Conservation (phyloP, 1,284 basidiomycete genomes). For the Wolfiporia cocos region DNA sequence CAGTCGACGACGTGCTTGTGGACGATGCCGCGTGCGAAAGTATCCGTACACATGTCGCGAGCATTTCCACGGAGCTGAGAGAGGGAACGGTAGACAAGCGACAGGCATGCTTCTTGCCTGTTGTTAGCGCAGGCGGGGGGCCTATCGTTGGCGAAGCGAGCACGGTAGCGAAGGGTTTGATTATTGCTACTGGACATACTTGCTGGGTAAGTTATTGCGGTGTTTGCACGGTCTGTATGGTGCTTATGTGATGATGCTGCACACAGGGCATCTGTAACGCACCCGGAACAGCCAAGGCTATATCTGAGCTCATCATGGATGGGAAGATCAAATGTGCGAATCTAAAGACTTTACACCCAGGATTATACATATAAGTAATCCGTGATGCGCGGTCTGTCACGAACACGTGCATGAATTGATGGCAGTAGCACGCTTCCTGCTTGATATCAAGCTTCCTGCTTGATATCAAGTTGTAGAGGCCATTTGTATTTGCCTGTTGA, state of each 20-base stretch:
- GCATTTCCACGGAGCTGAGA: constrained; percentile 50
- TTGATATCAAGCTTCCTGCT: no score
- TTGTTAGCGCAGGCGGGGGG: constrained; percentile 41
- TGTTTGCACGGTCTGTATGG: background rate
- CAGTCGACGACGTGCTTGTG: constrained; percentile 56
- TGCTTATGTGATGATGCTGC: constrained; percentile 1
- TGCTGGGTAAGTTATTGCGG: constrained; percentile 31
- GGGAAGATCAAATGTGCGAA: constrained; percentile 47
- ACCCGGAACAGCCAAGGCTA: constrained; percentile 56
- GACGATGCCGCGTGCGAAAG: constrained; percentile 48
- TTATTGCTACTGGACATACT: constrained; percentile 64
- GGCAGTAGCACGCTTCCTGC: no score
- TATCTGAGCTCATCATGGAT: constrained; percentile 54
- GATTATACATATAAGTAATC: constrained; percentile 12
- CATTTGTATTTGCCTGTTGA: no score
- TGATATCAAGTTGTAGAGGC: no score
- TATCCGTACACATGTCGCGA: constrained; percentile 45
- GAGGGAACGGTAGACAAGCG: constrained; percentile 41
- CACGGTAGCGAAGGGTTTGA: constrained; percentile 43
- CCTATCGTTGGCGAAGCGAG: constrained; percentile 57
- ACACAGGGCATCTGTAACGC: constrained; percentile 66
- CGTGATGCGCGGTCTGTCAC: no score
- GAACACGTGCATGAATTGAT: no score
- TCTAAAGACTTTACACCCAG: constrained; percentile 33
- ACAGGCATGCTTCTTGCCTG: constrained; percentile 69